Conservation (phyloP, 2,329 filamentous ascomycete genomes). For the Tolypocladium pustulatum region DNA sequence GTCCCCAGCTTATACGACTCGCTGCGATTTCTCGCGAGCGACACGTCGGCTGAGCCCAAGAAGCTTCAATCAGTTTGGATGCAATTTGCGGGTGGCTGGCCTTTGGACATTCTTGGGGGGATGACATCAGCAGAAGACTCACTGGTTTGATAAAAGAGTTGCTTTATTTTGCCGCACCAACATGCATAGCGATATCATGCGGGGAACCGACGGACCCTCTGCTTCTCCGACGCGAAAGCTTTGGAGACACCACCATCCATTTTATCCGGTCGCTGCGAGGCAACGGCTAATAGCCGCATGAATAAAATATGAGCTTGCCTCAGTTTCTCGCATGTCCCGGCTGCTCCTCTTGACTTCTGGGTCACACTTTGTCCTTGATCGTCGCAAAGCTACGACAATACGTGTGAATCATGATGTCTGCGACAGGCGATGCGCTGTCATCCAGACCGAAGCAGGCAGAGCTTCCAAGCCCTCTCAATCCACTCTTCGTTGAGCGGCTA, state of each 20-base stretch:
- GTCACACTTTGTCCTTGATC: not conserved
- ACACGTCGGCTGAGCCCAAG: conserved; percentile 1
- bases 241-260: not conserved
- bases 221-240: not conserved
- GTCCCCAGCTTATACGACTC: conserved; percentile 1
- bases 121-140: not conserved
- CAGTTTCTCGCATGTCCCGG: not conserved
- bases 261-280: not conserved
- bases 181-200: not conserved
- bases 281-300: not conserved
- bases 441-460: not conserved
- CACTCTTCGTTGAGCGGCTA: not conserved
- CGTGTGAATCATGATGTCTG: not conserved
- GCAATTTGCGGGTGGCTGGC: conserved; percentile 1
- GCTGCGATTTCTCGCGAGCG: conserved; percentile 1
- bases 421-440: not conserved
- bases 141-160: not conserved
- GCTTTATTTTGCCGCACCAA: not conserved
- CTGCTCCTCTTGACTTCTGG: not conserved
- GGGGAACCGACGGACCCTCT: not conserved
- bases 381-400: not conserved
- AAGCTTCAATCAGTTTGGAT: conserved; percentile 2
- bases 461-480: not conserved
- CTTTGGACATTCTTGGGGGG: not conserved
- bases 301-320: not conserved